phyloP scores from a whole-genome alignment of 176 grass and related monocot species.

The Aegilops tauschii region DNA sequence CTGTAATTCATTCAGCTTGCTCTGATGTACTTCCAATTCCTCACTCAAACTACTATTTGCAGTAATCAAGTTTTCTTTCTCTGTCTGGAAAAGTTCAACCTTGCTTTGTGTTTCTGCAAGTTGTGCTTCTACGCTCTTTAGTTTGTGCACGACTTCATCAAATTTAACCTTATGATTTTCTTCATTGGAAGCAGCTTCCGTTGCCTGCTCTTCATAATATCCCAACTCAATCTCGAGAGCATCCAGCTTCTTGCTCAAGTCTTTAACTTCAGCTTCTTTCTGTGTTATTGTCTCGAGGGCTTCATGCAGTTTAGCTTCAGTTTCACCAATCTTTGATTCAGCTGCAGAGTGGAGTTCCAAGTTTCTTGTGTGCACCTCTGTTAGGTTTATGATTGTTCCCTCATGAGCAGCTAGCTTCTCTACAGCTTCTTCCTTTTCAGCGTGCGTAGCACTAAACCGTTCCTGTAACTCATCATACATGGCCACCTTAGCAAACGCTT shows the following conservation, averaged over 20 bases:
- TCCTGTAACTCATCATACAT: conserved; percentile 64
- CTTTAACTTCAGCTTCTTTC: conserved; percentile 69
- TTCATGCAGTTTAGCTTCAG: conserved; percentile 47
- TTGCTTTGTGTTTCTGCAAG: conserved; percentile 47
- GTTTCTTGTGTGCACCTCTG: conserved; percentile 48
- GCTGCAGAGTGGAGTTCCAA: conserved; percentile 52
- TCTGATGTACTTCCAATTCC: conserved; percentile 54
- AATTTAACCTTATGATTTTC: conserved; percentile 45
- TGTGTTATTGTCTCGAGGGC: conserved; percentile 36
- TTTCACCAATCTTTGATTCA: conserved; percentile 51
- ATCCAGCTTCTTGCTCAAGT: conserved; percentile 69
- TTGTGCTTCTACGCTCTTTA: conserved; percentile 48
- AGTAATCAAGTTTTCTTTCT: conserved; percentile 61
- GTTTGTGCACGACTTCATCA: conserved; percentile 43
- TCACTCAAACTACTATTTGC: conserved; percentile 56
- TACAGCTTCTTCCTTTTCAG: conserved; percentile 49
- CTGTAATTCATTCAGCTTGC: conserved; percentile 75
- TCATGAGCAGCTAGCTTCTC: conserved; percentile 49
- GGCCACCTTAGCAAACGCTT: conserved; percentile 40
- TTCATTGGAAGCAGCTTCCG: conserved; percentile 51
- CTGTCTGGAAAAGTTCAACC: conserved; percentile 37
- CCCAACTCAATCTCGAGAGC: conserved; percentile 72
- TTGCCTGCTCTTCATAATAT: conserved; percentile 65
- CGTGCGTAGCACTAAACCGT: conserved; percentile 41
- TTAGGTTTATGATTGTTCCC: conserved; percentile 49